These are phyloP conservation scores for Hemileccinum rubropunctum DNA, from an alignment of 768 basidiomycete species.

Conservation along the genomic window DNA sequence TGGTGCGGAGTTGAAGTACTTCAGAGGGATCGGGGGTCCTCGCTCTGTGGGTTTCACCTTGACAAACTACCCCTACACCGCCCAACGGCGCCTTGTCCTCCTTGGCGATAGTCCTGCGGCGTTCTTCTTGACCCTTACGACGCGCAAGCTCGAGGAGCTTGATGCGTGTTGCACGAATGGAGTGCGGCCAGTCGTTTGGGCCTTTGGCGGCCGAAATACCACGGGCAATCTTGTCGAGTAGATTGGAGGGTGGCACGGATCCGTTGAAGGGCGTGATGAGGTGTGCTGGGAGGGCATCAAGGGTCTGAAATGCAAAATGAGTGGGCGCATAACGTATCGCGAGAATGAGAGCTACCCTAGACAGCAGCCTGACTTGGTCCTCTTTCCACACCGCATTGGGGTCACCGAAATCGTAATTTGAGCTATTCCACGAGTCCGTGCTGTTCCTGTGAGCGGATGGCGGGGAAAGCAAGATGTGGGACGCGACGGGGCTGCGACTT, in stretches of 20 bases:
- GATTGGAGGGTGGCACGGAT: conserved; percentile 77
- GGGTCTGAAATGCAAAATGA: conserved; percentile 43
- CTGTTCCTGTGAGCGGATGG: conserved; percentile 53
- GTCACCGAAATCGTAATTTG: conserved; percentile 62
- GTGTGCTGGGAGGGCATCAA: conserved; percentile 79
- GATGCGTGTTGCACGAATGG: conserved; percentile 74
- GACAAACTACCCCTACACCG: conserved; percentile 6
- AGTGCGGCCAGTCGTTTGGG: conserved; percentile 78
- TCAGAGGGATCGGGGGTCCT: conserved; percentile 34
- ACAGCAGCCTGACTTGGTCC: conserved; percentile 66
- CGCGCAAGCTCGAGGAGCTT: conserved; percentile 83
- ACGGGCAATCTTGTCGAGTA: conserved; percentile 83
- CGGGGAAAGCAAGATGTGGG: conserved; percentile 49
- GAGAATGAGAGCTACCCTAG: conserved; percentile 47
- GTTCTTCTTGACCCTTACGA: conserved; percentile 53
- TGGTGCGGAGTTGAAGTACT: conserved; percentile 46
- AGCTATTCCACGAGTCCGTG: conserved; percentile 84
- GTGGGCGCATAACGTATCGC: not conserved
- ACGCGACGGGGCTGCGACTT: conserved; percentile 49
- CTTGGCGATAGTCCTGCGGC: conserved; percentile 39
- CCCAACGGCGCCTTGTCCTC: conserved; percentile 41
- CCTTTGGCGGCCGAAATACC: conserved; percentile 75
- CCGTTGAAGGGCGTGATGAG: conserved; percentile 88
- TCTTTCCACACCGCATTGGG: conserved; percentile 70
- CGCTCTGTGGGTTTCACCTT: conserved; percentile 9